These are phyloP conservation scores for Fusarium abutilonis DNA, from an alignment of 2,329 filamentous ascomycete species.

Conservation along the genomic window DNA sequence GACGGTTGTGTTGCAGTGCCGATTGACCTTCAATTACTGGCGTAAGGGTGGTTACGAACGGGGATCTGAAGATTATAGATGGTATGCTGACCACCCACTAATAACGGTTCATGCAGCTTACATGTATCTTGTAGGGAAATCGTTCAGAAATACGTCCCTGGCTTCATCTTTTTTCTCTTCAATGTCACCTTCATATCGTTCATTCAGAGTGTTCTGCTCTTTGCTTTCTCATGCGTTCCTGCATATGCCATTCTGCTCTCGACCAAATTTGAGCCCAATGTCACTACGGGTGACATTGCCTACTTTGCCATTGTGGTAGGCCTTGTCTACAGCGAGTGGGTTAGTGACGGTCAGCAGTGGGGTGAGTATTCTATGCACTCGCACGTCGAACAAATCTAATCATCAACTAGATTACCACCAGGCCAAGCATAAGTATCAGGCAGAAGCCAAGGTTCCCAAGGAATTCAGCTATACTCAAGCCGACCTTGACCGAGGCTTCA, in stretches of 20 bases:
- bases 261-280: slow-evolving; percentile 67
- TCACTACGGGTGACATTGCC: slow-evolving; percentile 57
- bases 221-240: slow-evolving; percentile 76
- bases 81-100: slow-evolving; percentile 55
- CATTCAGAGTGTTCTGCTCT: slow-evolving; percentile 83
- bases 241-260: slow-evolving; percentile 84
- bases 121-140: slow-evolving; percentile 65
- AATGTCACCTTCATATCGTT: slow-evolving; percentile 91
- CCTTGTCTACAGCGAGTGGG: slow-evolving; percentile 73
- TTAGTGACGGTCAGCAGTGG: slow-evolving; percentile 96
- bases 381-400: slow-evolving; percentile 7
- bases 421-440: slow-evolving; percentile 80
- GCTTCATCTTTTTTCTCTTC: slow-evolving; percentile 79
- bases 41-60: slow-evolving; percentile 89
- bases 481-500: slow-evolving; percentile 90
- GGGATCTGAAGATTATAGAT: slow-evolving; percentile 95
- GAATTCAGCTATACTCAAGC: slow-evolving; percentile 65
- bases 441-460: slow-evolving; percentile 54
- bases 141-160: slow-evolving; percentile 71
- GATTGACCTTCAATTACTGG: slow-evolving; percentile 97
- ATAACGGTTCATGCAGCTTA: slow-evolving; percentile 4
- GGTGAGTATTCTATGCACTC: slow-evolving; percentile 55
- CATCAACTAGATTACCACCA: slow-evolving; percentile 72
- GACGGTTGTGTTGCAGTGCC: slow-evolving; percentile 60
- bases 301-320: slow-evolving; percentile 60